Evolutionary conservation across 2,329 filamentous ascomycete genomes (phyloP), one percentile per base, ranked within the genome.

Genomic region (Arthrobotrys musiformis): DNA sequence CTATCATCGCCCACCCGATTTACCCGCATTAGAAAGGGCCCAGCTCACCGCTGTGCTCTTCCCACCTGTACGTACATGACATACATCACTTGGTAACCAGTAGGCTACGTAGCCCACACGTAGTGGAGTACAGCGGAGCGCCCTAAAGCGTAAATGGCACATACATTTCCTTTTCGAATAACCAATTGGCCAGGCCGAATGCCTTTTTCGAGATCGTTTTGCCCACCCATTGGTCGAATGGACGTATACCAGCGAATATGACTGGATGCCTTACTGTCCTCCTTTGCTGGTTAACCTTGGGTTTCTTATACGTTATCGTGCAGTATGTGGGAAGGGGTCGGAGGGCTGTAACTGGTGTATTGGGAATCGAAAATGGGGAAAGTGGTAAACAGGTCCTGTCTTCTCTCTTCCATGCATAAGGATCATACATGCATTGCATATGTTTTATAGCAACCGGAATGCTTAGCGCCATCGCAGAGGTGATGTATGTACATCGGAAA

Each of bases 401-500:
- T n/a, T n/a, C n/a, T n/a, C n/a, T n/a, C n/a, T n/a, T 42, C 54
- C 67, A 62, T 42, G 67, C 67, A 70, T 56, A 40, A 33, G 33
- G 33, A 42, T 54, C 54, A 40, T 50, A 60, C 66, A 52, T 48
- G 62, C 62, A 66, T 50, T 50, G 46, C 62, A 58, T 58, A 58
- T 52, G 58, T 56, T 56, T 58, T 33, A 64, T 50, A 62, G 37
- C 40, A 62, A n/a, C 58, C 37, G 58, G 37, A 48, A 50, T 48
- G 42, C 40, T 44, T 72, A 72, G 68, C 68, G 68, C 68, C 68
- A 72, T 72, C 58, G 68, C 68, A 64, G 26, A 67, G 42, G 28
- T 62, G 58, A 44, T 63, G 60, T 46, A 44, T 46, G 40, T 46
- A 50, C 37, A 60, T 69, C 50, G 66, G 35, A 70, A 52, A 52